A percentile compares a stretch with the other conserved stretches of the same genome.
Conservation (phyloP, 2,329 filamentous ascomycete genomes). For the Hirsutella minnesotensis region DNA sequence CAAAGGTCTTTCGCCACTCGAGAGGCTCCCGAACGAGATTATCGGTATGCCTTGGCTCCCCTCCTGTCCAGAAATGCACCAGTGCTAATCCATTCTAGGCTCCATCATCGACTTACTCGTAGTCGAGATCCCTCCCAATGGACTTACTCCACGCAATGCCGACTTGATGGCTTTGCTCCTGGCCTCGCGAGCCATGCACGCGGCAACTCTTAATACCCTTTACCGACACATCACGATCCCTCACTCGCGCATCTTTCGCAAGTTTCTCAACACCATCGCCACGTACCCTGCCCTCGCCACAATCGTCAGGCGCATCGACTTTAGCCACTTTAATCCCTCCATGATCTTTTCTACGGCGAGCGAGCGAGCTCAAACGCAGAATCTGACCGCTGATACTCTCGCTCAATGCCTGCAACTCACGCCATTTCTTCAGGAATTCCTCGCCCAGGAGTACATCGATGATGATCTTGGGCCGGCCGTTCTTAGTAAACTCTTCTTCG, state of each 20-base stretch:
- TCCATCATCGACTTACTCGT: slow-evolving; percentile 65
- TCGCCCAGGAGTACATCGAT: slow-evolving; percentile 72
- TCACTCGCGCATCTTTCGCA: slow-evolving; percentile 72
- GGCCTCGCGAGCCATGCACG: slow-evolving; percentile 64
- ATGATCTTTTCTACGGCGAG: slow-evolving; percentile 64
- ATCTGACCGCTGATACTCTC: slow-evolving; percentile 64
- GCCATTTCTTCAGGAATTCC: slow-evolving; percentile 64
- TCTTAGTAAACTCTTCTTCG: slow-evolving; percentile 57
- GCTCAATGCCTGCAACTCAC: slow-evolving; percentile 59
- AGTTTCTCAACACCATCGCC: slow-evolving; percentile 60
- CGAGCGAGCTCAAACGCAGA: slow-evolving; percentile 63
- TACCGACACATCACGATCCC: slow-evolving; percentile 74
- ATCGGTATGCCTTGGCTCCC: slow-evolving; percentile 43
- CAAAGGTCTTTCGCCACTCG: slow-evolving; percentile 45
- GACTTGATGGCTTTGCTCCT: slow-evolving; percentile 67
- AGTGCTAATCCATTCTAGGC: slow-evolving; percentile 28
- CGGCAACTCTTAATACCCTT: slow-evolving; percentile 60
- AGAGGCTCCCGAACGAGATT: slow-evolving; percentile 58
- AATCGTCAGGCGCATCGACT: slow-evolving; percentile 68
- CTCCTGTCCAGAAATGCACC: background rate
- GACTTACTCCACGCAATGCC: slow-evolving; percentile 62
- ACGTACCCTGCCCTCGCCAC: slow-evolving; percentile 58
- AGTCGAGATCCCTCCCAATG: slow-evolving; percentile 60
- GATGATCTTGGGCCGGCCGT: slow-evolving; percentile 60
- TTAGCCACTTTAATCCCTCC: slow-evolving; percentile 75